Conservation (phyloP, 169 alveolate genomes). For the Condylostoma magnum region DNA sequence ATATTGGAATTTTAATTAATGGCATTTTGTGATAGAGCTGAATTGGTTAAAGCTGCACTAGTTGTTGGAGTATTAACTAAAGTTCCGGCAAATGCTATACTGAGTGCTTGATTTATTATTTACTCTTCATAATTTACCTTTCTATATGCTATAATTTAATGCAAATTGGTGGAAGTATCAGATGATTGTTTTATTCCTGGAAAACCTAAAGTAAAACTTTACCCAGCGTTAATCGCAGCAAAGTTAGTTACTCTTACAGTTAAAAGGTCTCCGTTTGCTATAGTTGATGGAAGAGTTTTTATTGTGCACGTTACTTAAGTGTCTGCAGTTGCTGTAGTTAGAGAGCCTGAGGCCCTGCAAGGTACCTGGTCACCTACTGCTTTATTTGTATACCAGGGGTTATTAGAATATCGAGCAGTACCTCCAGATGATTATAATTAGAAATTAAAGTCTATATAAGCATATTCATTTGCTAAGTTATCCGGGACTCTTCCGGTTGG, state of each 20-base stretch:
- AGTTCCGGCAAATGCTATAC: too few relatives aligned
- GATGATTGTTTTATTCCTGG: constrained; percentile 19
- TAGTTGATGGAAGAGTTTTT: not conserved
- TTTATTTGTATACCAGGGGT: not conserved
- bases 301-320: constrained; percentile 13
- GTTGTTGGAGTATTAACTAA: too few relatives aligned
- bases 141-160: too few relatives aligned
- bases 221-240: not conserved
- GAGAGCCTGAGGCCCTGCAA: not conserved
- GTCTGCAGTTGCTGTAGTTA: not conserved
- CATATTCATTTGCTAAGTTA: not conserved
- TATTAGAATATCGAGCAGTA: not conserved
- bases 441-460: not conserved
- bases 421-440: constrained; percentile 8
- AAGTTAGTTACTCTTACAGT: constrained; percentile 20
- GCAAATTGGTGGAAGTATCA: too few relatives aligned
- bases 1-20: too few relatives aligned
- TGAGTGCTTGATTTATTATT: too few relatives aligned
- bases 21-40: too few relatives aligned
- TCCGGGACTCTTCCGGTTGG: constrained; percentile 1
- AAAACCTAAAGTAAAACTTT: constrained; percentile 1
- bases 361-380: constrained; percentile 7
- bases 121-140: too few relatives aligned
- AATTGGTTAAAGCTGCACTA: too few relatives aligned
- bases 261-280: constrained; percentile 9